Conservation (phyloP, 2,329 filamentous ascomycete species). For the Stachybotrys chlorohalonatus region DNA sequence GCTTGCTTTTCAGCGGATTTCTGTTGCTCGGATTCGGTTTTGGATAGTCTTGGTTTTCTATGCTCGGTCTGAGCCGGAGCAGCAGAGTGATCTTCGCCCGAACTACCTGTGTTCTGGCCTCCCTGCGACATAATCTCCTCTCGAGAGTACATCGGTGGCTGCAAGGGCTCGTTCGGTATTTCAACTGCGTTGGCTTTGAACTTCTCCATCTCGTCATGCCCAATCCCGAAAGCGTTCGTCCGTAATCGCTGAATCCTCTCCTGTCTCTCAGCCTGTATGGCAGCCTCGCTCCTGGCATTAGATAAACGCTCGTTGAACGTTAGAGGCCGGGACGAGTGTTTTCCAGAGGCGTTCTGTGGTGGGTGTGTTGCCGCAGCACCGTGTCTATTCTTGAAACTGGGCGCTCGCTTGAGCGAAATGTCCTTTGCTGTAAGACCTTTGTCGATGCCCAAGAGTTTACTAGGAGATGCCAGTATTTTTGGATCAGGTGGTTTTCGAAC, state of each 20-base stretch:
- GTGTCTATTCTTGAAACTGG: slow-evolving; percentile 27
- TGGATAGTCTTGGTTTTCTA: neutral
- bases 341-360: slow-evolving; percentile 5
- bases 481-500: slow-evolving; percentile 49
- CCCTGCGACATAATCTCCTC: slow-evolving; percentile 46
- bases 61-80: neutral
- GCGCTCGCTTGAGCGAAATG: slow-evolving; percentile 71
- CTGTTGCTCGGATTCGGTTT: neutral
- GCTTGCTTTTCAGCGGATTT: no score
- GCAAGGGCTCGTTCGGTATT: slow-evolving; percentile 37
- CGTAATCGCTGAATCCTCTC: slow-evolving; percentile 44
- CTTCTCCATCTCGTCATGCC: slow-evolving; percentile 47
- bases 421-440: slow-evolving; percentile 75
- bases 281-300: slow-evolving; percentile 53
- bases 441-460: slow-evolving; percentile 79
- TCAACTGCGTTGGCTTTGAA: slow-evolving; percentile 50
- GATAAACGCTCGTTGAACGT: slow-evolving; percentile 83
- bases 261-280: slow-evolving; percentile 37
- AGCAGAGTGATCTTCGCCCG: neutral
- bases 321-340: slow-evolving; percentile 29
- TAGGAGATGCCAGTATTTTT: slow-evolving; percentile 61
- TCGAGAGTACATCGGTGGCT: slow-evolving; percentile 48
- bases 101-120: slow-evolving; percentile 3
- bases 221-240: slow-evolving; percentile 48
- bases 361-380: neutral